Evolutionary conservation across 257 asterid genomes (phyloP).

Genomic region (Lithospermum erythrorhizon): DNA sequence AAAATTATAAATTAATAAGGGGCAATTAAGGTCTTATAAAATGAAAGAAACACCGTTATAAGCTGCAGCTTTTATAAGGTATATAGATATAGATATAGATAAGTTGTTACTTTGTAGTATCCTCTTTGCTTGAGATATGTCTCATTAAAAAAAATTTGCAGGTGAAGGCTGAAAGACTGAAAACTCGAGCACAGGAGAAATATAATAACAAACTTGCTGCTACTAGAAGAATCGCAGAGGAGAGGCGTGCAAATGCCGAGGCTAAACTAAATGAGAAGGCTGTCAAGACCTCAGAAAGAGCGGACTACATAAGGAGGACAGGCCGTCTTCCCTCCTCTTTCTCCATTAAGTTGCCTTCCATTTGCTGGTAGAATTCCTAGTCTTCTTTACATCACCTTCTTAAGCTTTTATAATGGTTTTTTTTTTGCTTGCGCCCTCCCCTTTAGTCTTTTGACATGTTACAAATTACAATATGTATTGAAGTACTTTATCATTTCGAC

Average conservation of each 20-base stretch:
- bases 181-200: constrained; percentile 73
- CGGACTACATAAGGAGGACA: constrained; percentile 66
- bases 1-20: too few relatives aligned
- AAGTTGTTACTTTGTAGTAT: too few relatives aligned
- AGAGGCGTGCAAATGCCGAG: constrained; percentile 72
- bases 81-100: too few relatives aligned
- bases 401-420: too few relatives aligned
- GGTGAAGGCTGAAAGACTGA: constrained; percentile 79
- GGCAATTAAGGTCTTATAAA: too few relatives aligned
- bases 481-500: not conserved
- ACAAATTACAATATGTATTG: too few relatives aligned
- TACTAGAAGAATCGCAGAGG: constrained; percentile 73
- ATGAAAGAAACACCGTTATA: too few relatives aligned
- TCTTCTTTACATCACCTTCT: not conserved
- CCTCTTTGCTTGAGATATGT: too few relatives aligned
- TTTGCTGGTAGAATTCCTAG: constrained; percentile 38
- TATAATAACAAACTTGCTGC: constrained; percentile 56
- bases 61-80: too few relatives aligned
- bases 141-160: constrained; percentile 3
- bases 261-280: constrained; percentile 69
- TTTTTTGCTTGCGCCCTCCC: not conserved
- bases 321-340: constrained; percentile 65
- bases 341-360: constrained; percentile 50
- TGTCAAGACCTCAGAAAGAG: constrained; percentile 49
- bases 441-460: too few relatives aligned